Base-by-base conservation (phyloP, 345 rosid species). In the Carallia brachiata region DNA sequence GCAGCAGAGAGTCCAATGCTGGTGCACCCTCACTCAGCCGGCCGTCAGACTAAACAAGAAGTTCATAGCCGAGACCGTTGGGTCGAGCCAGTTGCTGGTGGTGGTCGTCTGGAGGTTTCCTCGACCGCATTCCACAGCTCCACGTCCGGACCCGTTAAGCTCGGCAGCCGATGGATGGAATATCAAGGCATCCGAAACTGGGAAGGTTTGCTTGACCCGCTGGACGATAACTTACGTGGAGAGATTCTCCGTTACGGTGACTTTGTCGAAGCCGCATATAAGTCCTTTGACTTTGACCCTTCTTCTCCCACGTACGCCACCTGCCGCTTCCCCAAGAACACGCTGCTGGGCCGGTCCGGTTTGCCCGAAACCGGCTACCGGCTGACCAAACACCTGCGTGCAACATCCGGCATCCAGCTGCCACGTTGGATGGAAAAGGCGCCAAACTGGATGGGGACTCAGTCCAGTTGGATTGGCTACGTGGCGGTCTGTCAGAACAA, bases 401-500 rank as follows among this genome's bases (percentile, higher is more conserved):
- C 95, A 63, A 91, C 97, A n/a, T 88, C 96, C 4, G 94, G 95
- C 17, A 83, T 89, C 62, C 80, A 74, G 61, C 62, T 94, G 52
- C 98, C 98, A 55, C 74, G 86, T n/a, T 94, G 97, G 97, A 72
- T 77, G 0, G 87, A 89, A 30, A 84, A 73, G 67, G 90, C 85
- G 12, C 92, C 91, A 0, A 70, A 79, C 36, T 87, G 98, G 97
- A 53, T 86, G 80, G 71, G 83, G 53, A 83, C 80, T 0, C 88
- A 75, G 72, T 88, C 97, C 65, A 94, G 97, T 78, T 94, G 98
- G 98, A 90, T 94, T n/a, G 98, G 98, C 12, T 94, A 87, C 83
- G 96, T 89, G 70, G 98, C 98, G 12, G 96, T 94, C 0, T 94
- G 97, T 63, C 84, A 83, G 28, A 87, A 92, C 77, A 86, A 84